Base-by-base conservation (phyloP, 2,329 filamentous ascomycete species). In the Aureobasidium sp. region DNA sequence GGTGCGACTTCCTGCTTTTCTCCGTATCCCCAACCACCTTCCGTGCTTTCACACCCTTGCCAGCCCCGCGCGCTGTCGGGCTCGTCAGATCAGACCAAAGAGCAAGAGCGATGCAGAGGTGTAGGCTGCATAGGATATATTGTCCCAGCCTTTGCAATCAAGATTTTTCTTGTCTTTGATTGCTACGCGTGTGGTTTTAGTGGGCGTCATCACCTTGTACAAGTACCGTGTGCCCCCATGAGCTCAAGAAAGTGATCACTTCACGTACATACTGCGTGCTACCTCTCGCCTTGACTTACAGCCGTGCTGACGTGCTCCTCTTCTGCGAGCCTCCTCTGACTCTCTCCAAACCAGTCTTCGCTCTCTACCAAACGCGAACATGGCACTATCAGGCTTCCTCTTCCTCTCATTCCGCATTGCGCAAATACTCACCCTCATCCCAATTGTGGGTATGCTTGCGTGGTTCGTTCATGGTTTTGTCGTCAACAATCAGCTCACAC, bases 381-480 rank as follows among this genome's bases (percentile, higher is more conserved):
- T 80, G 78, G 75, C 75, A 7, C 68, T 81, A 69, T 77, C 78
- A 65, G 82, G 83, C 63, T 69, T 87, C 52, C 80, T 85, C 68
- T 87, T 87, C 77, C 78, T 82, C 73, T 81, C 81, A 72, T 85
- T 82, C 78, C 81, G 84, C 63, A 69, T 86, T 71, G 76, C 81
- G 71, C 77, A 87, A 72, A 81, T 87, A 74, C 69, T 84, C 74
- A 86, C 83, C 48, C 74, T 87, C 67, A 83, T 87, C 65, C 84
- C 84, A 36, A 80, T 82, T 63, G 78, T 87, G 70, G 84, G 84
- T 71, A 87, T 87, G 79, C 75, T 85, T 65, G 80, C 82, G 66
- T 87, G 81, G 73, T 87, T 87, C 72, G 83, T 87, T 69, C 71
- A 85, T 69, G 79, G 78, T 69, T 87, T 80, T 75, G 77, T 83